Conservation (phyloP, 257 asterid genomes). For the Solanum lycopersicoides region DNA sequence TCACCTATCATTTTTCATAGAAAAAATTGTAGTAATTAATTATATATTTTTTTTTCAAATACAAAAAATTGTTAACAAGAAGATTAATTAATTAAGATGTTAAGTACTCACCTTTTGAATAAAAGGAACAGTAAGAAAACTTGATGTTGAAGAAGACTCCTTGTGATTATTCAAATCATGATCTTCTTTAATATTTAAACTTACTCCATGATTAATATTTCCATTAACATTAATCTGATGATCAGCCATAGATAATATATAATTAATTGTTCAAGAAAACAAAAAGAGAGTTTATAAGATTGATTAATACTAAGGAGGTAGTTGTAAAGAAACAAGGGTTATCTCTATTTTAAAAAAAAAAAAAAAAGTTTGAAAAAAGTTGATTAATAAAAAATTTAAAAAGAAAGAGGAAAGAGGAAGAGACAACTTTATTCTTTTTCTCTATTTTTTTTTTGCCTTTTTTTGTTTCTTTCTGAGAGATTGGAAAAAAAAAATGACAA, state of each 20-base stretch:
- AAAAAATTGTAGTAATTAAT: no score
- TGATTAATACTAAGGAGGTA: background rate
- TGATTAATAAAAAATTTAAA: background rate
- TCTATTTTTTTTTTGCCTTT: background rate
- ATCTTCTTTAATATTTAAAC: slow-evolving; percentile 40
- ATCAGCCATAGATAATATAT: slow-evolving; percentile 31
- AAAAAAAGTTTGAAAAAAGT: background rate
- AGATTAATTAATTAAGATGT: background rate
- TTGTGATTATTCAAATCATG: slow-evolving; percentile 13
- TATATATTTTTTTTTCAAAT: no score
- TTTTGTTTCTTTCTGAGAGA: background rate
- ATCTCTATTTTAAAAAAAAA: background rate
- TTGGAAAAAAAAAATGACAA: background rate
- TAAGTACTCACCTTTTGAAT: slow-evolving; percentile 50
- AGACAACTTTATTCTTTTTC: background rate
- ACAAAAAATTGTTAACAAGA: background rate
- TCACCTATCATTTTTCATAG: no score
- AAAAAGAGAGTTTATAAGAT: background rate
- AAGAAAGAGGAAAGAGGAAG: background rate
- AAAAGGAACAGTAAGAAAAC: slow-evolving; percentile 44
- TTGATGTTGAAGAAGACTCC: slow-evolving; percentile 14
- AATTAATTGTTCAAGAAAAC: background rate
- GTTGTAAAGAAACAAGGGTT: background rate
- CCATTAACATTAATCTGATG: slow-evolving; percentile 19
- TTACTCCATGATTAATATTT: slow-evolving; percentile 15